These are phyloP conservation scores for Durusdinium trenchii DNA, from an alignment of 73 alveolate species.

Conservation along the genomic window DNA sequence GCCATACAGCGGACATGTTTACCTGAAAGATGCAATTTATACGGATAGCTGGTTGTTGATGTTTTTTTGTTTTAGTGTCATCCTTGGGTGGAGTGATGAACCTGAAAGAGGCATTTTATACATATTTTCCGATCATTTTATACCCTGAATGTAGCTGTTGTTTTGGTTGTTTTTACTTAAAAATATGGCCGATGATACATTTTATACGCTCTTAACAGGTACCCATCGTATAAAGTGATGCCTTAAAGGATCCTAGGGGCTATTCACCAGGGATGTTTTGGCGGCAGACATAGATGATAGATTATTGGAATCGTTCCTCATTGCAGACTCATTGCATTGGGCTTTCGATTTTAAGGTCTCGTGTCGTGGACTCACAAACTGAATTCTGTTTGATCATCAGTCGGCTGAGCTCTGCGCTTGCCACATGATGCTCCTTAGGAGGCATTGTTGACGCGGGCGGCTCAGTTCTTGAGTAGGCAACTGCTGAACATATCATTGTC, in stretches of 20 bases:
- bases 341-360: too few species aligned
- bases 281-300: too few species aligned
- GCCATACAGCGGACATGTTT: background rate
- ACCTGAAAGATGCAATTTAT: background rate
- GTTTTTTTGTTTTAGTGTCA: background rate
- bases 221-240: background rate
- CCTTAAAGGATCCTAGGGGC: background rate
- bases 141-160: background rate
- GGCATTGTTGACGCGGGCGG: too few species aligned
- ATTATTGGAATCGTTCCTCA: too few species aligned
- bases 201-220: background rate
- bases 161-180: background rate
- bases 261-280: background rate
- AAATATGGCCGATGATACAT: background rate
- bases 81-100: background rate
- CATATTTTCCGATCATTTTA: background rate
- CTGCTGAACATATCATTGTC: background rate
- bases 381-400: too few species aligned
- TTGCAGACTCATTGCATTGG: too few species aligned
- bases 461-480: too few species aligned
- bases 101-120: background rate
- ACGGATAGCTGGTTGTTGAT: background rate
- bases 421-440: too few species aligned
- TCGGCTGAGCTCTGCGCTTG: too few species aligned
- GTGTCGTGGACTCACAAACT: too few species aligned